Conservation (phyloP, 1,284 basidiomycete species). For the Apiotrichum brassicae region DNA sequence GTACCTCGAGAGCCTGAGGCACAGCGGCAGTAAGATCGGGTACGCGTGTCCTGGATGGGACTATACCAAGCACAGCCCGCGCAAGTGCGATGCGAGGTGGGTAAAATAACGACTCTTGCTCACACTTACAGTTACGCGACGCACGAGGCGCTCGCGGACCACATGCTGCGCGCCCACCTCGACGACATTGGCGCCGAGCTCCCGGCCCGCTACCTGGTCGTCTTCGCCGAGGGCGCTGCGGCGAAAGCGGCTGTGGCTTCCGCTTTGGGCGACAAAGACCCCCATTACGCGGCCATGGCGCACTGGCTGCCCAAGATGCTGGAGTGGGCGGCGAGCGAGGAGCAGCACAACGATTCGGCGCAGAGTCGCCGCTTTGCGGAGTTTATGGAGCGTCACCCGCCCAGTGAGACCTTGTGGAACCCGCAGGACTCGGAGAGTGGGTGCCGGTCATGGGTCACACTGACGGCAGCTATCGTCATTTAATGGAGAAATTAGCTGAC, state of each 20-base stretch:
- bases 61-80: neutral
- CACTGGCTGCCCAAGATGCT: constrained; percentile 1
- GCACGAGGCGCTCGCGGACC: constrained; percentile 2
- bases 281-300: neutral
- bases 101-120: neutral
- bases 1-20: neutral
- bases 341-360: neutral
- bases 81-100: neutral
- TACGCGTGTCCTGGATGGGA: neutral
- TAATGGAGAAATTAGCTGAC: no score
- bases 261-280: neutral
- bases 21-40: neutral
- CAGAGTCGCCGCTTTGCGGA: neutral
- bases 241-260: neutral
- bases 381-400: constrained; percentile 4
- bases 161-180: constrained; percentile 1
- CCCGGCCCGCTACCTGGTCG: neutral
- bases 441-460: no score
- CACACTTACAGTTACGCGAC: neutral
- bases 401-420: neutral
- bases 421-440: no score
- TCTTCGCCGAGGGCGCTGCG: neutral
- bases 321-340: neutral
- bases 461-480: no score
- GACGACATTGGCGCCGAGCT: constrained; percentile 1